Percentiles rank a stretch among this genome's conserved stretches.
Conservation (phyloP, 2,329 filamentous ascomycete species). For the Lachnellula willkommii region DNA sequence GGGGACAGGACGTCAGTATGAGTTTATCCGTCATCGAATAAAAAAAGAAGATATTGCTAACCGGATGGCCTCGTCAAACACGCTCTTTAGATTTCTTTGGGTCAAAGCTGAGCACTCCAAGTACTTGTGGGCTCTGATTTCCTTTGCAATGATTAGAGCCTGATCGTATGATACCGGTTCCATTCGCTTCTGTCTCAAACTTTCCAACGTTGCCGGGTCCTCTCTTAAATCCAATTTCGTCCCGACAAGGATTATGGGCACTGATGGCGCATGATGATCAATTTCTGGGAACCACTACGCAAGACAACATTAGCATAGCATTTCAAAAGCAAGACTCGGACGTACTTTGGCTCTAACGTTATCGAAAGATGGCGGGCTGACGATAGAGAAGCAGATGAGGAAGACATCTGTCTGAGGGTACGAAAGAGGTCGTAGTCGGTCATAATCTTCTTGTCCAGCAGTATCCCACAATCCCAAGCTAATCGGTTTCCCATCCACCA, state of each 20-base stretch:
- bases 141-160: slow-evolving; percentile 81
- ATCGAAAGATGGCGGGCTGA: slow-evolving; percentile 95
- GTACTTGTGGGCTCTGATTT: slow-evolving; percentile 95
- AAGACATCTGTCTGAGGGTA: slow-evolving; percentile 99
- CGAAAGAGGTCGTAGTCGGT: slow-evolving; percentile 86
- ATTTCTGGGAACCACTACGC: slow-evolving; percentile 93
- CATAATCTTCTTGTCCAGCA: slow-evolving; percentile 97
- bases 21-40: neutral
- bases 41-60: slow-evolving; percentile 41
- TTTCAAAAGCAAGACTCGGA: slow-evolving; percentile 10
- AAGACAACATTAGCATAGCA: slow-evolving; percentile 8
- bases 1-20: slow-evolving; percentile 19
- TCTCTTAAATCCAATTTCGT: slow-evolving; percentile 96
- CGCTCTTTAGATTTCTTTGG: slow-evolving; percentile 94
- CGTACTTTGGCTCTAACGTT: slow-evolving; percentile 97
- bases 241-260: slow-evolving; percentile 93
- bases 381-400: slow-evolving; percentile 96
- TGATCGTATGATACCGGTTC: slow-evolving; percentile 94
- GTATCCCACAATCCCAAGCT: slow-evolving; percentile 98
- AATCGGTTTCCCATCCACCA: slow-evolving; percentile 98
- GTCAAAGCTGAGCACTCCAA: slow-evolving; percentile 96
- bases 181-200: slow-evolving; percentile 87
- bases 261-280: slow-evolving; percentile 89
- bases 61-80: slow-evolving; percentile 98
- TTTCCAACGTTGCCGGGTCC: slow-evolving; percentile 75